phyloP scores from a whole-genome alignment of 2,329 filamentous ascomycete genomes.

The Botrytis cinerea region DNA sequence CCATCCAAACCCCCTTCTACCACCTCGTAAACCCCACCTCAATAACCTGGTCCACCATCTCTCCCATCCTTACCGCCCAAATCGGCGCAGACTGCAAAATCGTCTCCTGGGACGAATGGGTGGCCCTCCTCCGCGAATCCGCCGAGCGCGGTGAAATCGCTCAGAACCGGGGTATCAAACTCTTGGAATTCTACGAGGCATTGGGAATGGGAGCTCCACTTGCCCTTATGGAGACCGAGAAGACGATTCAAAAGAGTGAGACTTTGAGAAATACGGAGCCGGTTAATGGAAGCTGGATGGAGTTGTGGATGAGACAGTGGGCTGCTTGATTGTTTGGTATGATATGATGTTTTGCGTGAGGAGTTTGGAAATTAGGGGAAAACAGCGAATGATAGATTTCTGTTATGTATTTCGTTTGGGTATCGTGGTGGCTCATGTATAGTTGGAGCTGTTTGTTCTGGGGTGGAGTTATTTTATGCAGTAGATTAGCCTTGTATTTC shows the following conservation, averaged over 20 bases:
- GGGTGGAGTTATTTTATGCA: not conserved
- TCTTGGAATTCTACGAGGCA: conserved; percentile 43
- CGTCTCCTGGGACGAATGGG: conserved; percentile 50
- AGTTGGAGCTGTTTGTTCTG: not conserved
- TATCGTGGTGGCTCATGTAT: not conserved
- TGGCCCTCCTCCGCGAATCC: conserved; percentile 47
- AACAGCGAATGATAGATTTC: not conserved
- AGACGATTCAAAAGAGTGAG: conserved; percentile 34
- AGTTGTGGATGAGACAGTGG: conserved; percentile 44
- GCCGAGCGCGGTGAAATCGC: conserved; percentile 45
- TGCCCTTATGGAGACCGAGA: conserved; percentile 22
- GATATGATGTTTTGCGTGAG: not conserved
- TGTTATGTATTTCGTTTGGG: not conserved
- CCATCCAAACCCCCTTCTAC: conserved; percentile 36
- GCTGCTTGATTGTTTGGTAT: conserved; percentile 22
- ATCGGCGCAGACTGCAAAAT: conserved; percentile 28
- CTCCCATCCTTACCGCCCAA: conserved; percentile 33
- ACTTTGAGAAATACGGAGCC: conserved; percentile 37
- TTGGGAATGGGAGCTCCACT: conserved; percentile 28
- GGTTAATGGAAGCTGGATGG: conserved; percentile 42
- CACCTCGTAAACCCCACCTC: conserved; percentile 39
- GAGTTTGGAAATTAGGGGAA: not conserved
- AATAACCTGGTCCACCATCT: conserved; percentile 33
- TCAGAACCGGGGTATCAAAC: conserved; percentile 53
- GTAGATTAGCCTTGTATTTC: not conserved